Evolutionary conservation across 176 grass and related monocot species (phyloP).

Genomic region (Triticum urartu): DNA sequence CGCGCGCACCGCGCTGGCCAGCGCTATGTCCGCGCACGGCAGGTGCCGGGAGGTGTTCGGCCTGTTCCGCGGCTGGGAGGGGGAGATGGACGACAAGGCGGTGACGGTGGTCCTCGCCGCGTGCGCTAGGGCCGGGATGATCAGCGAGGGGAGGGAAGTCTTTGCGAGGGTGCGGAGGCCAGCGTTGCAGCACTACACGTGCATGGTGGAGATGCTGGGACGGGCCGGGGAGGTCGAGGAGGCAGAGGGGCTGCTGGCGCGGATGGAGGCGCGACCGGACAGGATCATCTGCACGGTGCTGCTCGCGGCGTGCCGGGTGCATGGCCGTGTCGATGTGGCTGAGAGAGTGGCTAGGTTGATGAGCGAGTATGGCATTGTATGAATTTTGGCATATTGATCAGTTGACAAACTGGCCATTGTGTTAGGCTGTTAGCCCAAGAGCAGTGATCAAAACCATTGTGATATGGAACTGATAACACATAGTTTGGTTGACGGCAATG

Average conservation of each 20-base stretch:
- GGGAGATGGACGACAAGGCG: constrained; percentile 26
- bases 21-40: constrained; percentile 48
- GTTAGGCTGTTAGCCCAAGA: not conserved
- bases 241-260: constrained; percentile 49
- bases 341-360: constrained; percentile 41
- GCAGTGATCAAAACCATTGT: not conserved
- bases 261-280: constrained; percentile 49
- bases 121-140: constrained; percentile 50
- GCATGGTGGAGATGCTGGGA: constrained; percentile 67
- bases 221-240: constrained; percentile 49
- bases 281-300: constrained; percentile 47
- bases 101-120: constrained; percentile 51
- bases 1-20: constrained; percentile 42
- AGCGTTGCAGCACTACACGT: constrained; percentile 64
- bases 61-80: constrained; percentile 4
- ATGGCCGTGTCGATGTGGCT: constrained; percentile 57
- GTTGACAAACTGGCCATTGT: not conserved
- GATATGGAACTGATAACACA: not conserved
- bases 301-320: constrained; percentile 35
- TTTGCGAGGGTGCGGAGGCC: constrained; percentile 41
- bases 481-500: not conserved
- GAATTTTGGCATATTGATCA: not conserved
- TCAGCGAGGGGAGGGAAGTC: constrained; percentile 37
- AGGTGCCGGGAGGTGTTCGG: constrained; percentile 17
- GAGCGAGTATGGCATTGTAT: constrained; percentile 1